These are phyloP conservation scores for Calonectria ilicicola DNA, from an alignment of 2,329 filamentous ascomycete genomes.

Conservation along the genomic window DNA sequence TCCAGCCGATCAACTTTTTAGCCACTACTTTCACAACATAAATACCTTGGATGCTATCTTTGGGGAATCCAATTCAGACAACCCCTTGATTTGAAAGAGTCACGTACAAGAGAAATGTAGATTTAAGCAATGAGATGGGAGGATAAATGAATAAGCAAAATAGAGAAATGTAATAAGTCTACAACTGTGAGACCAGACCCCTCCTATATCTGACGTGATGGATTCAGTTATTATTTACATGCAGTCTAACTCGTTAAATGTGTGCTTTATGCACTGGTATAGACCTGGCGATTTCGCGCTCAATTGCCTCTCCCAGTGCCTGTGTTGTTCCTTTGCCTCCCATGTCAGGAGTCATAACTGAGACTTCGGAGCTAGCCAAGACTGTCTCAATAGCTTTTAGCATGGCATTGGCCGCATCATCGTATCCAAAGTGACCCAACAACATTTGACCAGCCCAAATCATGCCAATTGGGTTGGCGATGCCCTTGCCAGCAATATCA, in stretches of 20 bases:
- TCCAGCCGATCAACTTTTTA: conserved; percentile 8
- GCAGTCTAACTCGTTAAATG: background rate
- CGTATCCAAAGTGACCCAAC: conserved; percentile 41
- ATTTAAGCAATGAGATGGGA: background rate
- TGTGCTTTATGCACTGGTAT: background rate
- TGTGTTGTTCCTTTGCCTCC: conserved; percentile 44
- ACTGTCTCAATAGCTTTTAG: conserved; percentile 73
- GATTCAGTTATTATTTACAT: background rate
- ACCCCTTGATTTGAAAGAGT: background rate
- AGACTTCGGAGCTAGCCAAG: conserved; percentile 57
- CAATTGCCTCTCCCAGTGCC: conserved; percentile 35
- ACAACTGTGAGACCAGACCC: too few species aligned
- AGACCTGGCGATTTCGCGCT: conserved; percentile 8
- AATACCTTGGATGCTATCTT: background rate
- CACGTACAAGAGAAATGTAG: background rate
- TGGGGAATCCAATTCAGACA: background rate
- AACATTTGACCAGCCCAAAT: conserved; percentile 80
- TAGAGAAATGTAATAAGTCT: background rate
- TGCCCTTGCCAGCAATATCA: conserved; percentile 79
- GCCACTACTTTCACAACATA: background rate
- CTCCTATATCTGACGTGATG: background rate
- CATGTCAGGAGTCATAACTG: conserved; percentile 47
- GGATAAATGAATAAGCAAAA: too few species aligned
- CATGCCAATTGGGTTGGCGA: conserved; percentile 80
- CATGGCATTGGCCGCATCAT: conserved; percentile 61